Evolutionary conservation across 192 early-diverging fungal species (phyloP), one percentile per base, ranked within the genome.

Genomic region (Polychytrium aggregatum): DNA sequence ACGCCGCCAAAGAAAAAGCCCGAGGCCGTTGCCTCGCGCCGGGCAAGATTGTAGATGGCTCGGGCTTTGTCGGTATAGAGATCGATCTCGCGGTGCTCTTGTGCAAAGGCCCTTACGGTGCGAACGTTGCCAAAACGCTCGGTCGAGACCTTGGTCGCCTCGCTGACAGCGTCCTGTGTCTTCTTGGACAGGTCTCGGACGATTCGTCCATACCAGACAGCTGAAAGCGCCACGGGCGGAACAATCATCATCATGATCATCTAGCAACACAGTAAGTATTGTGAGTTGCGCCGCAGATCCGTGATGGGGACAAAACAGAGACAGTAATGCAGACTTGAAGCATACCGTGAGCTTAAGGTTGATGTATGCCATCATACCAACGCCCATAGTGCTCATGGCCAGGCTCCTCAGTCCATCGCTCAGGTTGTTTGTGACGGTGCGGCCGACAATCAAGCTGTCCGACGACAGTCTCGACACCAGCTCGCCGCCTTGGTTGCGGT

Each of bases 401-500:
- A 66, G 27, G 24, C 74, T 70, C 1, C 85, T 57, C 44, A 88
- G 59, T 1, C 83, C 85, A 44, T 88, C 85, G 16, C 74, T 75
- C 36, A 88, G 66, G 51, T 84, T 84, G 52, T 79, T 78, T 0
- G 79, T 86, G 24, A 88, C 53, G 42, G 81, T 76, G 54, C 81
- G 81, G 53, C 82, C 82, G 45, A 88, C 81, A 22, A 85, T 64
- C 28, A 72, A 61, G 13, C 87, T 87, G 61, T 89, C 89, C 1
- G 68, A 73, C 28, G 82, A 79, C 43, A 92, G 63, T 20, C 87
- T 78, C 27, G 82, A 85, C 16, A 87, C 74, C 21, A 92, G 71
- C 46, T 87, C 87, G 33, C 87, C 87, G 0, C 81, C 82, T 48
- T 76, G 66, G 55, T 85, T 85, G 49, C 69, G 66, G 47, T 81